Evolutionary conservation across 257 asterid genomes (phyloP).

Genomic region (Lantana camara): DNA sequence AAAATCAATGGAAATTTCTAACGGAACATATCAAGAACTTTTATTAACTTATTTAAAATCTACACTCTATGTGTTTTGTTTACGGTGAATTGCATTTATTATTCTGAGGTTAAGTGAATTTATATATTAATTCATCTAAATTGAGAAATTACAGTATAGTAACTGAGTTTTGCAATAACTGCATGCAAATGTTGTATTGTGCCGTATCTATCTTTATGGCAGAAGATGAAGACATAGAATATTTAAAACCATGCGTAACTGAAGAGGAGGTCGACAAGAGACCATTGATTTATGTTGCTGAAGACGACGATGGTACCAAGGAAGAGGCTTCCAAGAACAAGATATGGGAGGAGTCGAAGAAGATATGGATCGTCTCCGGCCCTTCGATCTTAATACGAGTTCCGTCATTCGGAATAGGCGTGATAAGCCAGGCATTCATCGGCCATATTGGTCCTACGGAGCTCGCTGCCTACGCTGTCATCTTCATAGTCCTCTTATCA

Average conservation of each 20-base stretch:
- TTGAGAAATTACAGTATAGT: too few species aligned
- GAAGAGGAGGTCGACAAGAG: slow-evolving; percentile 23
- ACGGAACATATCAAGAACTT: too few species aligned
- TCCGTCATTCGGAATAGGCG: slow-evolving; percentile 49
- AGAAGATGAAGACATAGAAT: slow-evolving; percentile 3
- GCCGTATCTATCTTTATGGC: background rate
- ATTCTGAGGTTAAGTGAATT: too few species aligned
- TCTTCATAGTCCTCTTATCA: slow-evolving; percentile 53
- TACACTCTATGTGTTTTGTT: too few species aligned
- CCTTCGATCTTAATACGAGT: slow-evolving; percentile 63
- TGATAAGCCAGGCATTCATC: slow-evolving; percentile 69
- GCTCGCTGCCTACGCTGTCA: slow-evolving; percentile 66
- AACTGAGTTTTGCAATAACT: too few species aligned
- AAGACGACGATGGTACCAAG: background rate
- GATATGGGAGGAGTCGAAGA: slow-evolving; percentile 54
- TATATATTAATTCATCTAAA: too few species aligned
- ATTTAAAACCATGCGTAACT: slow-evolving; percentile 12
- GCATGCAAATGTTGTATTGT: too few species aligned
- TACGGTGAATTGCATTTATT: too few species aligned
- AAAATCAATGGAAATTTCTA: too few species aligned
- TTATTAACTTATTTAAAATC: too few species aligned
- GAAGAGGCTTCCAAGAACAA: slow-evolving; percentile 27
- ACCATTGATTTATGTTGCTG: slow-evolving; percentile 18
- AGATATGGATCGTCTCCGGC: slow-evolving; percentile 68
- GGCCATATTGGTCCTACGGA: slow-evolving; percentile 68